Evolutionary conservation across 331 rosid species (phyloP), one percentile per base, ranked within the genome.

Genomic region (Quercus lobata): DNA sequence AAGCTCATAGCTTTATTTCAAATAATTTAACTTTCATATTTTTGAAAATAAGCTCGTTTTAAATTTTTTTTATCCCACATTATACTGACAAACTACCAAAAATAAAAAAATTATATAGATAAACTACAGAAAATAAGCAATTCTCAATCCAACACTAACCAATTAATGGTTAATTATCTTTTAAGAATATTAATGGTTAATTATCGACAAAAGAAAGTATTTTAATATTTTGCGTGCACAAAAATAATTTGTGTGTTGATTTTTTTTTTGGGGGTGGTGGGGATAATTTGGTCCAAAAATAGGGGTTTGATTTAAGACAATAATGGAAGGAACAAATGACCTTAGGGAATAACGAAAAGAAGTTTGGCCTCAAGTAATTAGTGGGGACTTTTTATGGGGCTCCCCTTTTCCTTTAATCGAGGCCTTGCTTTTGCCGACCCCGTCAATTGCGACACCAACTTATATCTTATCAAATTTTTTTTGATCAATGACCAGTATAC

Each of bases 391-490:
- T 44, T 69, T 27, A 2, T 41, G 46, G 72, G 17, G 29, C 41
- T 21, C 70, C 80, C 80, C 83, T 73, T 73, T 79, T 76, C 81
- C 89, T 81, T 81, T 54, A 75, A 78, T 81, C 87, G 82, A 79
- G 81, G 88, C 82, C 79, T 71, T 60, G 9, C 80, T 89, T 85
- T 85, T 74, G 81, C 85, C 83, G 80, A 84, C 88, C 88, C 75
- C 84, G 78, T 77, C 81, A 12, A 56, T 69, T n/a, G 76, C 57
- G 57, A 44, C 65, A 88, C 86, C 78, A 32, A 44, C 84, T 57
- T 17, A 79, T 44, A 17, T 35, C 69, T 53, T 83, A 37, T 18
- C 15, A 57, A 18, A 57, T 35, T 30, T 0, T 8, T 7, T 41
- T 18, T 68, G 9, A 6, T 46, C 11, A 5, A 21, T 69, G 24